These are phyloP conservation scores for Brassica juncea DNA, from an alignment of 345 rosid species.

Conservation along the genomic window DNA sequence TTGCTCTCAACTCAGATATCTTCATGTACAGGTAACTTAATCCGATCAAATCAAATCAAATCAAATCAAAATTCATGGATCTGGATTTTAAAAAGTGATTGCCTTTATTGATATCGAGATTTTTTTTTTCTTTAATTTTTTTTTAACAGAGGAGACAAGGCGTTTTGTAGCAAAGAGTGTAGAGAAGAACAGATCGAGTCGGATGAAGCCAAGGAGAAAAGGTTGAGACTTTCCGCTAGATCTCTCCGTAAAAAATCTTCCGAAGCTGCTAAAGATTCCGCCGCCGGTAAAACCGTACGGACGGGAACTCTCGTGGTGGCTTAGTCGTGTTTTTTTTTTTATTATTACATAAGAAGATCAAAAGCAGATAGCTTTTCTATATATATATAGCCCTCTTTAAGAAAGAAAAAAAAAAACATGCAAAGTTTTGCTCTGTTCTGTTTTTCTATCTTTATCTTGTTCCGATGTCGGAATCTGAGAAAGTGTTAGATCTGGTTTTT, in stretches of 20 bases:
- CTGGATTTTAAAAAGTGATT: not conserved
- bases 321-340: not conserved
- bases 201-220: constrained; percentile 67
- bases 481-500: constrained; percentile 29
- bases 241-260: constrained; percentile 45
- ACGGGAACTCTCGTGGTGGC: constrained; percentile 58
- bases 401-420: not conserved
- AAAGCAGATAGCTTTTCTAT: constrained; percentile 15
- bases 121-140: not conserved
- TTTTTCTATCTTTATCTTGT: not conserved
- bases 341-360: constrained; percentile 6
- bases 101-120: not conserved
- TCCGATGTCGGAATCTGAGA: constrained; percentile 19
- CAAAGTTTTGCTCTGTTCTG: not conserved
- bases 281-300: constrained; percentile 52
- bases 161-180: constrained; percentile 89
- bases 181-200: constrained; percentile 77
- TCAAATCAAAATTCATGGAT: not conserved
- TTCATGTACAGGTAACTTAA: constrained; percentile 88
- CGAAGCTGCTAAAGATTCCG: constrained; percentile 48
- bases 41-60: not conserved
- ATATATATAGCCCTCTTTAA: constrained; percentile 6
- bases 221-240: constrained; percentile 53
- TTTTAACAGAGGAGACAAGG: constrained; percentile 69
- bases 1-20: constrained; percentile 70